Conservation (phyloP, 257 asterid species). For the Avicennia marina region DNA sequence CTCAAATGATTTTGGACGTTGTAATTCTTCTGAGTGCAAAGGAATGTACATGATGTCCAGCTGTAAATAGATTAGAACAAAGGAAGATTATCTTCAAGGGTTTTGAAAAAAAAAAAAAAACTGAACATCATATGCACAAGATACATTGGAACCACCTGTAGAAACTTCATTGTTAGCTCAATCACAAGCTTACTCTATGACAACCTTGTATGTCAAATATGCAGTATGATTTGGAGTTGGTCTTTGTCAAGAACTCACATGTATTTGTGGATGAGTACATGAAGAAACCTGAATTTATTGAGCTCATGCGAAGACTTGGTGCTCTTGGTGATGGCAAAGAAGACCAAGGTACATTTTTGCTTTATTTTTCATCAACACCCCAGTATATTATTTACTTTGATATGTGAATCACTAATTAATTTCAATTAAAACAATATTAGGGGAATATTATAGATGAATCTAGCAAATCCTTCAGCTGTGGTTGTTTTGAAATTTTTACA, state of each 20-base stretch:
- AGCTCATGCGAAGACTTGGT: slow-evolving; percentile 95
- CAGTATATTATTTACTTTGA: neutral
- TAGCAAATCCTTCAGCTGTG: neutral
- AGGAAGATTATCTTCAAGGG: neutral
- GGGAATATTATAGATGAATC: no score
- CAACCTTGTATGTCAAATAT: neutral
- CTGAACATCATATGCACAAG: neutral
- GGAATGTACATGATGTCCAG: no score
- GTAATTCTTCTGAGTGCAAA: no score
- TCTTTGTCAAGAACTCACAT: slow-evolving; percentile 73
- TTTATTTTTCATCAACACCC: neutral
- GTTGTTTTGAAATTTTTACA: slow-evolving; percentile 19
- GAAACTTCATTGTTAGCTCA: neutral
- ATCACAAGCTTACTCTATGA: no score
- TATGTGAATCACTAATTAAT: neutral
- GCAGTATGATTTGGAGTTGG: slow-evolving; percentile 87
- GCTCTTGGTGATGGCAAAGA: slow-evolving; percentile 92
- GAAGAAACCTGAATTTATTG: slow-evolving; percentile 78
- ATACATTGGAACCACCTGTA: neutral
- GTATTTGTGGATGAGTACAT: slow-evolving; percentile 83
- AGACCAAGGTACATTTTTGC: slow-evolving; percentile 52
- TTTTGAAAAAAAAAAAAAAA: no score
- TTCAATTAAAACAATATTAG: neutral
- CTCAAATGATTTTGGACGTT: no score
- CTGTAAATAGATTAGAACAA: neutral